Evolutionary conservation across 1,284 basidiomycete species (phyloP).

Genomic region (Tylopilus orsonianus): DNA sequence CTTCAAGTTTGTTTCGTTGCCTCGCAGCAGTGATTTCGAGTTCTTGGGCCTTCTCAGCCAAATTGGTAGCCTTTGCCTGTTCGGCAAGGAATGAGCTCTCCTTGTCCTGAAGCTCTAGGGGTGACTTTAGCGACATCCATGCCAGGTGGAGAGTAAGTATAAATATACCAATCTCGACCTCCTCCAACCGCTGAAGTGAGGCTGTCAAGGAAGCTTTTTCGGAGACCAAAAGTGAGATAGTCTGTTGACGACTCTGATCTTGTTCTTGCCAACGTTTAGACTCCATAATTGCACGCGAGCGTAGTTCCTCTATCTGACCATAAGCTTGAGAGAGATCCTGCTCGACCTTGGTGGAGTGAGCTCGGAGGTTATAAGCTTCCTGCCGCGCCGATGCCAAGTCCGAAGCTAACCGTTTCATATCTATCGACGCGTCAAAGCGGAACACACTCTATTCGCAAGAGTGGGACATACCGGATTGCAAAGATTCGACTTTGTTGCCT

Average conservation of each 20-base stretch:
- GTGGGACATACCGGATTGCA: constrained; percentile 22
- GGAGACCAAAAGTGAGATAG: constrained; percentile 65
- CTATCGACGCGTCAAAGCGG: constrained; percentile 16
- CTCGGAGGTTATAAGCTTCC: constrained; percentile 7
- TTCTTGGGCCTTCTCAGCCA: constrained; percentile 44
- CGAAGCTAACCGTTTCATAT: constrained; percentile 17
- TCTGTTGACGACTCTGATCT: constrained; percentile 57
- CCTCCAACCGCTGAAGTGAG: constrained; percentile 52
- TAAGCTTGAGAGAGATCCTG: constrained; percentile 22
- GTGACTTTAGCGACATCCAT: neutral
- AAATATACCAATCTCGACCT: constrained; percentile 48
- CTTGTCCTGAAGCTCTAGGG: constrained; percentile 48
- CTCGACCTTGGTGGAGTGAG: constrained; percentile 20
- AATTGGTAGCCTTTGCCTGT: constrained; percentile 36
- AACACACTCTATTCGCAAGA: neutral
- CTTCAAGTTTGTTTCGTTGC: constrained; percentile 42
- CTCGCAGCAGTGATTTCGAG: constrained; percentile 41
- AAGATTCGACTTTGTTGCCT: constrained; percentile 9
- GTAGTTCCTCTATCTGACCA: constrained; percentile 21
- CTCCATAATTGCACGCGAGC: constrained; percentile 10
- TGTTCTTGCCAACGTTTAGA: constrained; percentile 31
- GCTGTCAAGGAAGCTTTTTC: constrained; percentile 63
- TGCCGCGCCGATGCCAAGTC: constrained; percentile 20
- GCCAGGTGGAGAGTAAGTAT: constrained; percentile 3
- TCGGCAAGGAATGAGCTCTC: constrained; percentile 46